Evolutionary conservation across 2,329 filamentous ascomycete genomes (phyloP), one percentile per base, ranked within the genome.

Genomic region (Aureobasidium sp.): DNA sequence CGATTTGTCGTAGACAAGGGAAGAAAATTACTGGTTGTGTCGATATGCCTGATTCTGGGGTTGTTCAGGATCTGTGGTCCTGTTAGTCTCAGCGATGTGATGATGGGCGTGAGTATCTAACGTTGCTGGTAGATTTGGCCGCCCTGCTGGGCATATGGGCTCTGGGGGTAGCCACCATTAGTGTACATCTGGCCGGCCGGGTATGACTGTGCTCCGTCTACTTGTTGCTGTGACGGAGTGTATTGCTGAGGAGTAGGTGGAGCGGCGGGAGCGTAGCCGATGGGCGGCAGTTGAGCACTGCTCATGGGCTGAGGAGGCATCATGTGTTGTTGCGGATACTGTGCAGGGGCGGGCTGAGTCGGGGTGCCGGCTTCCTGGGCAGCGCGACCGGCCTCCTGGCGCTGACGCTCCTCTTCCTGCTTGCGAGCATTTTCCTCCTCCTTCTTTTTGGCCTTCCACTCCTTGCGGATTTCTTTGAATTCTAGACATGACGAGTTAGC

Each of bases 371-470:
- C 84, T 29, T 80, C 76, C 52, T 82, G 82, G 56, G 82, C 78
- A 51, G 68, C 81, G 73, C 67, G 83, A 11, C 77, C 80, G 63
- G 81, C 86, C 34, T 84, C 83, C 74, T 86, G 87, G 62, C 92
- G 89, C 65, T 87, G 83, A 67, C 87, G 83, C 72, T 97, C 92
- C 66, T 97, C 93, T 11, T 92, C 90, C 14, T 88, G 89, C 80
- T 97, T 97, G 71, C 92, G 89, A 69, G 86, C 83, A 57, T 87
- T 87, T 67, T 97, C 93, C 70, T 97, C 93, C 75, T 97, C 94
- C 90, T 99, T 99, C 85, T 97, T 97, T 71, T 94, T 91, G 42
- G 90, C 90, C 80, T 97, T 99, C 94, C 94, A 99, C 73, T 97
- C 93, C 74, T 97, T 97, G 66, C 94, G 89, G 64, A 97, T 97